A percentile compares a stretch with the other conserved stretches of the same genome.
These are phyloP conservation scores for Tetrahymena thermophila DNA, from an alignment of 73 alveolate species.

Conservation along the genomic window DNA sequence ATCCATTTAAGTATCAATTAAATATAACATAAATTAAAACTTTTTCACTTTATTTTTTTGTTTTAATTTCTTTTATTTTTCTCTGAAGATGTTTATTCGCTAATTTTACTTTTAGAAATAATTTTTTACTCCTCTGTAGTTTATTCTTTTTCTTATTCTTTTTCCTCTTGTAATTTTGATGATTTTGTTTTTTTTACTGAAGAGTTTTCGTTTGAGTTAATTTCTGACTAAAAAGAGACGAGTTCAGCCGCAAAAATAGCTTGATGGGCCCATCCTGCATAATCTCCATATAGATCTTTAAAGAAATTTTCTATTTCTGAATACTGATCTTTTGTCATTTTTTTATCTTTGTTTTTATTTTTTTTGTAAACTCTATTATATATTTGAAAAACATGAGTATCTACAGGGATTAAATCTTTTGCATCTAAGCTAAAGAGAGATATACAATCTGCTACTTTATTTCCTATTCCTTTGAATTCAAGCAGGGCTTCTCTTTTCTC, in stretches of 20 bases:
- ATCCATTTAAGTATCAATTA: too few relatives aligned
- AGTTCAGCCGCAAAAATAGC: slow-evolving; percentile 65
- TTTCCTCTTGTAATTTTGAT: slow-evolving; percentile 5
- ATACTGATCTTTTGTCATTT: slow-evolving; percentile 41
- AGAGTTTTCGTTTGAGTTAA: slow-evolving; percentile 15
- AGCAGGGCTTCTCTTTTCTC: slow-evolving; percentile 38
- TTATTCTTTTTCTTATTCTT: slow-evolving; percentile 12
- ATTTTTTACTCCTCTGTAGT: background rate
- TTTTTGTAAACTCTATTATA: slow-evolving; percentile 47
- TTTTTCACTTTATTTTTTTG: background rate
- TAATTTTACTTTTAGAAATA: background rate
- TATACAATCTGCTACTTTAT: slow-evolving; percentile 69
- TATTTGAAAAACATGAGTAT: slow-evolving; percentile 57
- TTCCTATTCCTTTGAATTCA: slow-evolving; percentile 57
- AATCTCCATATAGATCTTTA: slow-evolving; percentile 44
- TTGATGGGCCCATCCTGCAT: slow-evolving; percentile 80
- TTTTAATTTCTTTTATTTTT: background rate
- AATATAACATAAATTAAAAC: background rate
- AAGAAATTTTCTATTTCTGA: slow-evolving; percentile 35
- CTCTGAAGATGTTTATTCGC: background rate
- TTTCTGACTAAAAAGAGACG: background rate
- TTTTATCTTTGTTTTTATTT: slow-evolving; percentile 4
- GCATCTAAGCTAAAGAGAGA: slow-evolving; percentile 56
- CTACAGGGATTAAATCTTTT: slow-evolving; percentile 51
- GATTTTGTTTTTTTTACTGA: slow-evolving; percentile 25